Conservation (phyloP, 495 filamentous ascomycete species). For the Daldinia decipiens region DNA sequence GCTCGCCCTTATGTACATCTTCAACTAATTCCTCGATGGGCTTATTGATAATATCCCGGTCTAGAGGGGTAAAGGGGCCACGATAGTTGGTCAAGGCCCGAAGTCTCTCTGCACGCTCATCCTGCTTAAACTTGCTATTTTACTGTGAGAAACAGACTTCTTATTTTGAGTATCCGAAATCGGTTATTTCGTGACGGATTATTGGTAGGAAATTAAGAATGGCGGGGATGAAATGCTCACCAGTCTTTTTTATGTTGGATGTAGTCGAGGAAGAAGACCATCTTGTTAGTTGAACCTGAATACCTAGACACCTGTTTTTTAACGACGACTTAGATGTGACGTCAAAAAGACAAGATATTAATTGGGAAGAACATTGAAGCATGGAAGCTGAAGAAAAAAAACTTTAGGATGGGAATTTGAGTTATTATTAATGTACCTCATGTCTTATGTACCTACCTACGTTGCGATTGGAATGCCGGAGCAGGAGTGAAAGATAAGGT, state of each 20-base stretch:
- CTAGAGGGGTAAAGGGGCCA: conserved; percentile 65
- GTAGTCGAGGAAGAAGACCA: conserved; percentile 67
- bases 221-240: conserved; percentile 49
- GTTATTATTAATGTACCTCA: conserved; percentile 12
- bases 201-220: background rate
- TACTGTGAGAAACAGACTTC: conserved; percentile 21
- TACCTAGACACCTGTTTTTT: background rate
- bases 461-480: conserved; percentile 30
- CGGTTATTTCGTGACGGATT: background rate
- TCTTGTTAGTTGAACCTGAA: conserved; percentile 36
- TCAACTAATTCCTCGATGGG: conserved; percentile 82
- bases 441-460: background rate
- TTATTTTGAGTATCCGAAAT: conserved; percentile 5
- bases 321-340: conserved; percentile 4
- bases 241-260: conserved; percentile 69
- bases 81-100: conserved; percentile 73
- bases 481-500: conserved; percentile 29
- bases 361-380: background rate
- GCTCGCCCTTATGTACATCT: conserved; percentile 74
- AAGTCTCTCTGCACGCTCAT: conserved; percentile 75
- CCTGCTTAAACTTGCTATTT: conserved; percentile 79
- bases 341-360: conserved; percentile 9
- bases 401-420: conserved; percentile 6
- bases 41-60: conserved; percentile 73
- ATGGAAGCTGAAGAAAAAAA: conserved; percentile 5